Evolutionary conservation across 2,329 filamentous ascomycete genomes (phyloP), one percentile per base, ranked within the genome.

Genomic region (Calonectria pauciramosa): DNA sequence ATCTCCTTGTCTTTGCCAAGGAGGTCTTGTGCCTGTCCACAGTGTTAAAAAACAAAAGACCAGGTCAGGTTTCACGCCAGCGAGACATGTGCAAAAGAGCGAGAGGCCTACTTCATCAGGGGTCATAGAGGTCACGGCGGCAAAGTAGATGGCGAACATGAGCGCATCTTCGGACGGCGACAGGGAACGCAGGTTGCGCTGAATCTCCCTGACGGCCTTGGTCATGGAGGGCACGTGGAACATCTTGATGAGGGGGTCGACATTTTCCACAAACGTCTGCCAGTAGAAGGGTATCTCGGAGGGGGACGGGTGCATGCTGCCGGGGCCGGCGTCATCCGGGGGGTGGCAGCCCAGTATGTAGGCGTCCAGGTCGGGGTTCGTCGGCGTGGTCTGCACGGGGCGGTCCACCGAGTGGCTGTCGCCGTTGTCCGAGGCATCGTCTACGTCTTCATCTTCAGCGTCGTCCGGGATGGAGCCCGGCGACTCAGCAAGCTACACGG

Each of bases 191-290:
- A 63, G 36, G 30, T 68, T 68, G 13, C 68, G 56, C 44, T 76
- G 68, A 9, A 75, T 73, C 14, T 69, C 60, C n/a, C 75, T 47
- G 13, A 76, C 72, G 13, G 63, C 10, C 36, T 72, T 72, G 28
- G 26, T 68, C 52, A 72, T 70, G 4, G 60, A 32, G 30, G 75
- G 75, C 14, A 76, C 49, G 44, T 76, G 75, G 20, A 76, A 67
- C 32, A 76, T 41, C 59, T 75, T 76, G 32, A 76, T 63, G 28
- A 76, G 59, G 34, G 69, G 75, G 38, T 76, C 67, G 28, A 76
- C 69, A 18, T 75, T 76, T 41, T 76, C 75, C 20, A 76, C 60
- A 49, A 75, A 76, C 8, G 65, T 75, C 54, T 75, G 75, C 75
- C 75, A 76, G 59, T 66, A 70, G 56, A 76, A 76, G 7, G 72